Conservation (phyloP, 148 eudicot genomes). For the Suaeda aralocaspica region DNA sequence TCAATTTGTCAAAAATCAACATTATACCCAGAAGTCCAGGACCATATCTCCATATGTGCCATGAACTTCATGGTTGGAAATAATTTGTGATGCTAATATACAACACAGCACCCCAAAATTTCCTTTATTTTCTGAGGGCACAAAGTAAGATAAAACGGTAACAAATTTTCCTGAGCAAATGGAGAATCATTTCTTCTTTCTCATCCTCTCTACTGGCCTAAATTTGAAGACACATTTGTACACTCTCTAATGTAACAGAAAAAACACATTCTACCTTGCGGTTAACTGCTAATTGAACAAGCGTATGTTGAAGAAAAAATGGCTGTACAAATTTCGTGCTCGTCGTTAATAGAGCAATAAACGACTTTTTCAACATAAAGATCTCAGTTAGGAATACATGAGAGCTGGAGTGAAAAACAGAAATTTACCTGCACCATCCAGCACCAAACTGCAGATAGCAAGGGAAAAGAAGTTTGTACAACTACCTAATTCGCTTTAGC, state of each 20-base stretch:
- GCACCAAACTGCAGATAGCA: slow-evolving; percentile 20
- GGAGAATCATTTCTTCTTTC: background rate
- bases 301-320: slow-evolving; percentile 16
- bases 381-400: slow-evolving; percentile 11
- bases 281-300: slow-evolving; percentile 4
- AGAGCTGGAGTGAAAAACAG: slow-evolving; percentile 9
- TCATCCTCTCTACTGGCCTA: background rate
- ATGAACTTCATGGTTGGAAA: background rate
- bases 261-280: slow-evolving; percentile 7
- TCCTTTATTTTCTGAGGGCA: background rate
- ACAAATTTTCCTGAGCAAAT: background rate
- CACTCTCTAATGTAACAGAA: background rate
- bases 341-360: slow-evolving; percentile 15
- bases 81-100: background rate
- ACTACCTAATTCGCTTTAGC: slow-evolving; percentile 27
- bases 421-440: slow-evolving; percentile 22
- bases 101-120: background rate
- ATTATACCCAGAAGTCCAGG: background rate
- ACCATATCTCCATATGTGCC: too few relatives aligned
- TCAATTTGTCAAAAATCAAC: background rate
- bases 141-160: background rate
- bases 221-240: background rate
- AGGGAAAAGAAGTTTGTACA: background rate
- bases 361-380: slow-evolving; percentile 1
- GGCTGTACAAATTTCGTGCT: slow-evolving; percentile 27